phyloP scores from a whole-genome alignment of 208 protist species.

The Trypanosoma rangeli region DNA sequence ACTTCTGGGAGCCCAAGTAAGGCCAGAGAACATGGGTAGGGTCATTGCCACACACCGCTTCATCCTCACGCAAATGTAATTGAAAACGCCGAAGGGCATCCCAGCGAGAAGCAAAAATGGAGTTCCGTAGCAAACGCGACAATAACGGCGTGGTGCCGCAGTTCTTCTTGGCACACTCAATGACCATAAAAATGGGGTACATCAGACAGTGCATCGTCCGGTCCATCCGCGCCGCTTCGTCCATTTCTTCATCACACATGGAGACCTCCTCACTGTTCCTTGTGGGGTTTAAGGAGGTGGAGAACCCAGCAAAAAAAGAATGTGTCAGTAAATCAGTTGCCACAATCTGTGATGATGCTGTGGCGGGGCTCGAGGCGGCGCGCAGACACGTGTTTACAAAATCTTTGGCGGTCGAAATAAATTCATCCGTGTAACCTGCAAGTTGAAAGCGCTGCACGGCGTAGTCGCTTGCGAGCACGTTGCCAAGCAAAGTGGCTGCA shows the following conservation, averaged over 20 bases:
- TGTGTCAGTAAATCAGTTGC: slow-evolving; percentile 30
- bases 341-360: neutral
- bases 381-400: slow-evolving; percentile 28
- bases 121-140: slow-evolving; percentile 54
- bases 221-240: slow-evolving; percentile 28
- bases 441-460: slow-evolving; percentile 18
- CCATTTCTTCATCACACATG: slow-evolving; percentile 4
- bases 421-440: slow-evolving; percentile 25
- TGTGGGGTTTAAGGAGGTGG: neutral
- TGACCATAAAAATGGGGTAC: slow-evolving; percentile 50
- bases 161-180: slow-evolving; percentile 22
- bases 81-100: slow-evolving; percentile 22
- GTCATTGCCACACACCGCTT: neutral
- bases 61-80: neutral
- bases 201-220: slow-evolving; percentile 54
- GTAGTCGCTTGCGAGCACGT: slow-evolving; percentile 22
- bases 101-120: slow-evolving; percentile 50
- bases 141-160: slow-evolving; percentile 56
- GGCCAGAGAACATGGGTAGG: slow-evolving; percentile 33
- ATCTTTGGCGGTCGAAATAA: slow-evolving; percentile 21
- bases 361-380: neutral
- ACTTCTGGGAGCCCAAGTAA: slow-evolving; percentile 25
- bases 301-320: slow-evolving; percentile 29
- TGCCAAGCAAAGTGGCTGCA: neutral
- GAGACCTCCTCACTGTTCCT: slow-evolving; percentile 15